A percentile compares a stretch with the other conserved stretches of the same genome.
These are phyloP conservation scores for Amaranthus cruentus DNA, from an alignment of 148 eudicot genomes.

Conservation along the genomic window DNA sequence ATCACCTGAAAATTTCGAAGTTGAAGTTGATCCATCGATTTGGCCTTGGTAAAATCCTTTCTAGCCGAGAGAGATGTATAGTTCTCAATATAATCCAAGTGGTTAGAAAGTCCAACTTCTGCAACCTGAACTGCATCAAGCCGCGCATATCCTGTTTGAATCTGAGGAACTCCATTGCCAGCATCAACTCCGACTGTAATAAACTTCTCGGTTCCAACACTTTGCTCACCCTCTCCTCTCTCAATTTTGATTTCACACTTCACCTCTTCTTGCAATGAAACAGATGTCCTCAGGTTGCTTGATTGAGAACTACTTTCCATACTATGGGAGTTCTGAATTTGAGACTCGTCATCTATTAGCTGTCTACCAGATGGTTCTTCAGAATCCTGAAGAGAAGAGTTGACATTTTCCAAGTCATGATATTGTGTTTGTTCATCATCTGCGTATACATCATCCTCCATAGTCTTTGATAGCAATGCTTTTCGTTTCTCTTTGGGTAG, in stretches of 20 bases:
- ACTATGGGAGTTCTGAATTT: conserved; percentile 32
- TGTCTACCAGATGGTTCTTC: conserved; percentile 32
- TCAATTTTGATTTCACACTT: conserved; percentile 37
- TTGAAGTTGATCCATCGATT: conserved; percentile 36
- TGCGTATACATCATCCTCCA: conserved; percentile 15
- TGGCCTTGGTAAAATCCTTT: conserved; percentile 33
- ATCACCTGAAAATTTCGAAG: conserved; percentile 43
- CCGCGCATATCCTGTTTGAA: conserved; percentile 23
- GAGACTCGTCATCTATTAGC: conserved; percentile 19
- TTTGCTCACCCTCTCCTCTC: conserved; percentile 26
- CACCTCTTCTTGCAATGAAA: conserved; percentile 31
- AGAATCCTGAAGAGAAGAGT: conserved; percentile 24
- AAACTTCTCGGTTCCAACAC: conserved; percentile 36
- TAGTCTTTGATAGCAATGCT: conserved; percentile 15
- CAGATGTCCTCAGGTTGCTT: conserved; percentile 23
- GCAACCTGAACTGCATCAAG: conserved; percentile 34
- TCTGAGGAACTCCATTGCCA: conserved; percentile 30
- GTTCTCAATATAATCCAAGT: conserved; percentile 17
- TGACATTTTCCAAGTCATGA: conserved; percentile 20
- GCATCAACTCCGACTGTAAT: conserved; percentile 35
- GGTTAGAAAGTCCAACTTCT: conserved; percentile 23
- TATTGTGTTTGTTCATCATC: conserved; percentile 21
- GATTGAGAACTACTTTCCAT: conserved; percentile 45
- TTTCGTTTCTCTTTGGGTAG: conserved; percentile 27
- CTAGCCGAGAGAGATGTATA: conserved; percentile 12